phyloP scores from a whole-genome alignment of 23 red algal genomes.

The Gracilaria gracilis region DNA sequence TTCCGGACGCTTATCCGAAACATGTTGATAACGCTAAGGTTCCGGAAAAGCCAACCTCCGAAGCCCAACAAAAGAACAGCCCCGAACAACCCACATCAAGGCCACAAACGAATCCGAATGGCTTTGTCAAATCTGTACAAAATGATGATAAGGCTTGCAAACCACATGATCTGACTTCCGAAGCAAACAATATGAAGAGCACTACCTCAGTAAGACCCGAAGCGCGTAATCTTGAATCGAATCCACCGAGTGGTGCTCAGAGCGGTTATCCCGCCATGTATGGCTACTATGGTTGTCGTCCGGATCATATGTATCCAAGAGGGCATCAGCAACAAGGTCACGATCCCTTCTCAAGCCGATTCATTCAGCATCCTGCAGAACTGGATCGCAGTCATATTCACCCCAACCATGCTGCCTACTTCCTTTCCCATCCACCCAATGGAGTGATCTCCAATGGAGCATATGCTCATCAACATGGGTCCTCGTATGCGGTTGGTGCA shows the following conservation, averaged over 20 bases:
- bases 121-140: not conserved
- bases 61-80: not conserved
- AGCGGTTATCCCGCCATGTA: slow-evolving; percentile 25
- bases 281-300: slow-evolving; percentile 37
- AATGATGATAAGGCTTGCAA: not conserved
- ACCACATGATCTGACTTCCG: not conserved
- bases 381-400: slow-evolving; percentile 33
- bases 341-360: not conserved
- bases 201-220: not conserved
- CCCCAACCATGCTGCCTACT: slow-evolving; percentile 24
- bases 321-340: slow-evolving; percentile 13
- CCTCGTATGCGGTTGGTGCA: slow-evolving; percentile 10
- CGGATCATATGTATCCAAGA: slow-evolving; percentile 21
- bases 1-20: not conserved
- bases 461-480: slow-evolving; percentile 23
- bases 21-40: not conserved
- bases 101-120: not conserved
- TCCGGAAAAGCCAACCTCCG: not conserved
- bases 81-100: not conserved
- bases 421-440: not conserved
- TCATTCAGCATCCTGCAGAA: slow-evolving; percentile 13
- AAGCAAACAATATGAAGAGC: not conserved
- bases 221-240: not conserved
- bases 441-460: slow-evolving; percentile 21
- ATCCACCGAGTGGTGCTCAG: not conserved